Conservation (phyloP, 768 basidiomycete species). For the Saitozyma sp. region DNA sequence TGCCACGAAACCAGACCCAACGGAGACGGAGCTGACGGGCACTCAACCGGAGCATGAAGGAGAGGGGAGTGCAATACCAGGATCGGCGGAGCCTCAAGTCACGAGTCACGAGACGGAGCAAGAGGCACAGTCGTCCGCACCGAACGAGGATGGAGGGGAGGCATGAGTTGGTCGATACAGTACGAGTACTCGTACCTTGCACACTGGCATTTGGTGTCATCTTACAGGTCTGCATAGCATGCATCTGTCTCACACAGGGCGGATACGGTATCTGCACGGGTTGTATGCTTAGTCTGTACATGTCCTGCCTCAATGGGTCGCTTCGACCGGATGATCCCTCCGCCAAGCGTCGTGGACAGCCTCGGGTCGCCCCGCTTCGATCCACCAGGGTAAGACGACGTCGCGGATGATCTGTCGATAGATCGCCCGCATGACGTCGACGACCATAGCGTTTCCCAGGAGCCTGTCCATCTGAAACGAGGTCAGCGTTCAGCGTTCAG, state of each 20-base stretch:
- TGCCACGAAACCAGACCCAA: not conserved
- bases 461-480: not conserved
- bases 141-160: not conserved
- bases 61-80: not conserved
- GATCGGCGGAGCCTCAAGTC: not conserved
- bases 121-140: not conserved
- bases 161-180: not conserved
- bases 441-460: constrained; percentile 2
- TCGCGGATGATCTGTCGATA: not conserved
- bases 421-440: not conserved
- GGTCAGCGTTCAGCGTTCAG: no score
- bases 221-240: not conserved
- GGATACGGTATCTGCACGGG: no score
- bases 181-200: not conserved
- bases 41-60: not conserved
- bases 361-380: not conserved
- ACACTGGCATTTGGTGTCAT: not conserved
- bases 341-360: not conserved
- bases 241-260: not conserved
- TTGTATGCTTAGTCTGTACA: no score
- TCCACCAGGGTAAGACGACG: constrained; percentile 2
- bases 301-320: not conserved
- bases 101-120: not conserved
- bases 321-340: not conserved
- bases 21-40: not conserved